Conservation (phyloP, 1,139 yeast species). For the Meyerozyma smithsonii region DNA sequence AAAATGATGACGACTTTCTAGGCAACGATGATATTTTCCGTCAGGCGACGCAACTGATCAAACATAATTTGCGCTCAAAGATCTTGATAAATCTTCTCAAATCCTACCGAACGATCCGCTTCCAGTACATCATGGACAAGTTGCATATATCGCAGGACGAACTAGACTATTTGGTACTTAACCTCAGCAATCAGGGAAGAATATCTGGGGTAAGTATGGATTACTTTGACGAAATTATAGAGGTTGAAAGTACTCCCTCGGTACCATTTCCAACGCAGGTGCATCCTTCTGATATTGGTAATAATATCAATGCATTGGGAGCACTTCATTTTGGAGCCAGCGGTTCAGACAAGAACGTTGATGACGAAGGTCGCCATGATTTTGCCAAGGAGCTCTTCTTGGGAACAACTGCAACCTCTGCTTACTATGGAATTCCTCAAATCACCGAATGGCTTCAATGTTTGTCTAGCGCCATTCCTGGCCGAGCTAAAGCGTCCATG, state of each 20-base stretch:
- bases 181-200: conserved; percentile 9
- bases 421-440: conserved; percentile 9
- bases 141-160: conserved; percentile 14
- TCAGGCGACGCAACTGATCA: conserved; percentile 22
- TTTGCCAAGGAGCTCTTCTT: not conserved
- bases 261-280: conserved; percentile 1
- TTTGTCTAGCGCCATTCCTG: conserved; percentile 29
- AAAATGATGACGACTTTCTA: conserved; percentile 17
- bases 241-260: conserved; percentile 4
- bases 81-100: conserved; percentile 24
- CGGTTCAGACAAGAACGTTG: conserved; percentile 2
- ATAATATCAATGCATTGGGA: not conserved
- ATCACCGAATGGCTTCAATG: conserved; percentile 16
- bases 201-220: conserved; percentile 35
- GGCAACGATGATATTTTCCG: conserved; percentile 28
- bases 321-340: not conserved
- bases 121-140: conserved; percentile 20
- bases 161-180: conserved; percentile 9
- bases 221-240: conserved; percentile 28
- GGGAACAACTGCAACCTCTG: not conserved
- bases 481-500: conserved; percentile 20
- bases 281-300: not conserved
- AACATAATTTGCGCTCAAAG: conserved; percentile 28
- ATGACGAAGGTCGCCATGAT: conserved; percentile 5
- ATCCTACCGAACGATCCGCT: conserved; percentile 25